A percentile compares a stretch with the other conserved stretches of the same genome.
These are phyloP conservation scores for Magnaporthales sp. DNA, from an alignment of 2,329 filamentous ascomycete species.

Conservation along the genomic window DNA sequence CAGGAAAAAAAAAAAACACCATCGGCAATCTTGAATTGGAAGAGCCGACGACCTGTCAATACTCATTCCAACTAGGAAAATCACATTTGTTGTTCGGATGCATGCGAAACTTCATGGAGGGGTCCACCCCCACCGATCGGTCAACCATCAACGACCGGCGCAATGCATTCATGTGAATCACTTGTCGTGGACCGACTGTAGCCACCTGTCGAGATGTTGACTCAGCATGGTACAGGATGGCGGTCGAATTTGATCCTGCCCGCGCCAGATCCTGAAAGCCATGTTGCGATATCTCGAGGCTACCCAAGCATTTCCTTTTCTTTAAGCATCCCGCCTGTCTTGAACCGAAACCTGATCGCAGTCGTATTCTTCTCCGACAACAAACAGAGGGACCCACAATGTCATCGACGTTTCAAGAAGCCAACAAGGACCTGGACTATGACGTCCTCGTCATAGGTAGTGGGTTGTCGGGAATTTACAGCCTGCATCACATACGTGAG, in stretches of 20 bases:
- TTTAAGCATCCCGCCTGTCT: background rate
- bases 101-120: background rate
- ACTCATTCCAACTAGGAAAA: background rate
- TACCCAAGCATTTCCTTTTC: background rate
- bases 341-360: too few relatives aligned
- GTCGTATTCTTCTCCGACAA: background rate
- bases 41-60: background rate
- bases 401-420: background rate
- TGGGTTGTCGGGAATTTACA: conserved; percentile 31
- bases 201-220: too few relatives aligned
- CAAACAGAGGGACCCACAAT: background rate
- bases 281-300: background rate
- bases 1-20: background rate
- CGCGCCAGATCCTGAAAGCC: too few relatives aligned
- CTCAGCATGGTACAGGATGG: too few relatives aligned
- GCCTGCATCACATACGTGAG: conserved; percentile 29
- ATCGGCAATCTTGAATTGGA: background rate
- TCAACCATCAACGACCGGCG: background rate
- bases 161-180: too few relatives aligned
- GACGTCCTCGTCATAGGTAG: conserved; percentile 30
- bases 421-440: conserved; percentile 16
- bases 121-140: background rate
- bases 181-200: background rate
- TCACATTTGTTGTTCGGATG: background rate
- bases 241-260: too few relatives aligned